phyloP scores from a whole-genome alignment of 73 alveolate species.

The Vitrella brassicaformis region DNA sequence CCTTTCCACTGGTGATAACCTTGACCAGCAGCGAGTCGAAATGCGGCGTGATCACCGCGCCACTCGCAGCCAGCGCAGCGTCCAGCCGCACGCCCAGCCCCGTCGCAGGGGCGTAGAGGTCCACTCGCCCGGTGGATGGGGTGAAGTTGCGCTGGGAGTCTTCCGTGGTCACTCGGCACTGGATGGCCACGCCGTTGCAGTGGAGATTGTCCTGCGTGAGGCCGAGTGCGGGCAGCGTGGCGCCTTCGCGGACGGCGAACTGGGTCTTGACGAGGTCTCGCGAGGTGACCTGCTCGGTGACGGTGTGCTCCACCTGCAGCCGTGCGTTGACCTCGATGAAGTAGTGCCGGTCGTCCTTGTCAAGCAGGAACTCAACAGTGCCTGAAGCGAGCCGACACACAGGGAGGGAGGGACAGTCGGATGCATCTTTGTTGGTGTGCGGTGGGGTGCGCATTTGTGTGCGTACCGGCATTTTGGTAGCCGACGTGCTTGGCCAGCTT shows the following conservation, averaged over 20 bases:
- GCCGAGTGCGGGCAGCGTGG: slow-evolving; percentile 38
- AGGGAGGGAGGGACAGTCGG: slow-evolving; percentile 58
- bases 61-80: neutral
- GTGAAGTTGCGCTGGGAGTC: neutral
- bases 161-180: neutral
- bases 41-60: neutral
- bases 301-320: slow-evolving; percentile 82
- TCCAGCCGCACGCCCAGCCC: neutral
- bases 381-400: too few relatives aligned
- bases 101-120: neutral
- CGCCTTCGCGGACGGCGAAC: slow-evolving; percentile 69
- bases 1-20: neutral
- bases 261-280: slow-evolving; percentile 58
- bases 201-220: neutral
- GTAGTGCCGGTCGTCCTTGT: slow-evolving; percentile 53
- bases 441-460: too few relatives aligned
- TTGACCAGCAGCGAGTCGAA: neutral
- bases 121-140: neutral
- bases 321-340: slow-evolving; percentile 88
- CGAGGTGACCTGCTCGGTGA: slow-evolving; percentile 53
- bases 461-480: slow-evolving; percentile 20
- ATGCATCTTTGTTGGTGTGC: slow-evolving; percentile 45
- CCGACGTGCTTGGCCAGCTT: slow-evolving; percentile 18
- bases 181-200: neutral
- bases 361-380: slow-evolving; percentile 84